Evolutionary conservation across 306 rosid genomes (phyloP).

Genomic region (Notholithocarpus densiflorus): DNA sequence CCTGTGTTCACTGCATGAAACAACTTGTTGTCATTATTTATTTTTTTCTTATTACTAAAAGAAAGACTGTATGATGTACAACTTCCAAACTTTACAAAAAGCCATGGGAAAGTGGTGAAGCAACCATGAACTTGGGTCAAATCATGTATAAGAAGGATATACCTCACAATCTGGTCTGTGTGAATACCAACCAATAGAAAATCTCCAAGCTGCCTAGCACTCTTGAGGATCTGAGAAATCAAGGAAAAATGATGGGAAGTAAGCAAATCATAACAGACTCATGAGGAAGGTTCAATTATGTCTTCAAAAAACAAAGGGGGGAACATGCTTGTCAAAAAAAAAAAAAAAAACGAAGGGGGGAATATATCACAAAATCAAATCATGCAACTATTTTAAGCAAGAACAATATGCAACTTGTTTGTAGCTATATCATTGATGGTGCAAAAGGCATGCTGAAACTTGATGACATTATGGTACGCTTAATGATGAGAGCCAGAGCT

Average conservation of each 20-base stretch:
- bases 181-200: conserved; percentile 91
- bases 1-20: conserved; percentile 62
- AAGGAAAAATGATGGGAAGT: conserved; percentile 16
- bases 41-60: neutral
- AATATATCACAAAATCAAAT: conserved; percentile 4
- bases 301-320: neutral
- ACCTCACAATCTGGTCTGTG: conserved; percentile 85
- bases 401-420: neutral
- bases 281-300: neutral
- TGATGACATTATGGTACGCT: neutral
- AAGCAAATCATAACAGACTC: conserved; percentile 4
- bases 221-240: conserved; percentile 69
- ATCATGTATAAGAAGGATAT: conserved; percentile 18
- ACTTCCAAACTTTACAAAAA: neutral
- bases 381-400: conserved; percentile 6
- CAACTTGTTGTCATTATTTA: neutral
- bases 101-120: neutral
- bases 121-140: conserved; percentile 7
- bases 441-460: neutral
- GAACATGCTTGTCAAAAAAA: neutral
- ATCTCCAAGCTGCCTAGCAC: conserved; percentile 92
- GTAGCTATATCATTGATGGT: conserved; percentile 10
- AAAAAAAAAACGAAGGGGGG: neutral
- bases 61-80: neutral
- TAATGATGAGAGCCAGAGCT: neutral